phyloP scores from a whole-genome alignment of 305 asterid species.

The Ilex paraguariensis region DNA sequence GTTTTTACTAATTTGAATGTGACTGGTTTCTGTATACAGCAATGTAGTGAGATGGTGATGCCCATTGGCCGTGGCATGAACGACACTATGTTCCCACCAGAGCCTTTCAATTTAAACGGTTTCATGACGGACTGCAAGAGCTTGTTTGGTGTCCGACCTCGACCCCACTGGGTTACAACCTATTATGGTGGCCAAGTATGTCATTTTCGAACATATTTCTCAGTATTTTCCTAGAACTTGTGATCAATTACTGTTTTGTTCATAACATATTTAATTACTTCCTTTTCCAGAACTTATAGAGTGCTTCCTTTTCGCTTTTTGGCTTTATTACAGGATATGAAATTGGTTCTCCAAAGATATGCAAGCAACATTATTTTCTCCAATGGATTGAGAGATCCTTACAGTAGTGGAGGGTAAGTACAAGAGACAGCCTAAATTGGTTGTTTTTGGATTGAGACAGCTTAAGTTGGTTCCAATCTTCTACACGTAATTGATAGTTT shows the following conservation, averaged over 20 bases:
- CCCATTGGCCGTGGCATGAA: background rate
- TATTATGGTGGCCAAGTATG: background rate
- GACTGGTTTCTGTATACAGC: background rate
- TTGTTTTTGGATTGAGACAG: too few species aligned
- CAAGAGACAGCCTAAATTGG: too few species aligned
- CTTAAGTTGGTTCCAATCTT: too few species aligned
- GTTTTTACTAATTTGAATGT: background rate
- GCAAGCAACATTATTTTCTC: background rate
- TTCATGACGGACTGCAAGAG: background rate
- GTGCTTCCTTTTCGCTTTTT: background rate
- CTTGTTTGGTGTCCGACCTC: background rate
- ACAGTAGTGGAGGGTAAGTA: slow-evolving; percentile 1
- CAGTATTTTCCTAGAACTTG: background rate
- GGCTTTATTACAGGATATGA: background rate
- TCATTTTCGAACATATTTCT: background rate
- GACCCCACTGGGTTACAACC: background rate
- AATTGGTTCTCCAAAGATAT: background rate
- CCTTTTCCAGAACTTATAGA: background rate
- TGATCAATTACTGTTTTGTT: background rate
- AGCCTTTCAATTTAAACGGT: background rate
- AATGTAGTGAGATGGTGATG: slow-evolving; percentile 1
- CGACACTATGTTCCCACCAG: slow-evolving; percentile 1
- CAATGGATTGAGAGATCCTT: slow-evolving; percentile 1
- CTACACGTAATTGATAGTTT: too few species aligned
- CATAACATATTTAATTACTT: background rate